Conservation (phyloP, 257 asterid species). For the Solanum paucissectum region DNA sequence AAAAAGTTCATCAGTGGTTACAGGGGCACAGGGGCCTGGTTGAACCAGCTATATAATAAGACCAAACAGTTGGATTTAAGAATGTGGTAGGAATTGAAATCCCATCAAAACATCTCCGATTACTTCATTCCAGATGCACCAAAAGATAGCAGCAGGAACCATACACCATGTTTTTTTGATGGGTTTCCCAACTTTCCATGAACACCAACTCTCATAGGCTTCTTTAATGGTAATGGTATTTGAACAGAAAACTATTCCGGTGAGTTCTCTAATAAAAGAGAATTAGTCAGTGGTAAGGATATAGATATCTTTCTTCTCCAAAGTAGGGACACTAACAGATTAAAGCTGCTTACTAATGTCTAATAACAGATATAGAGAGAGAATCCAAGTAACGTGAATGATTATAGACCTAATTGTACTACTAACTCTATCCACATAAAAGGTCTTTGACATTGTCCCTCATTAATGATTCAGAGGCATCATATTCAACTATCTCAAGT, state of each 20-base stretch:
- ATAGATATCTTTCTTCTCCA: background rate
- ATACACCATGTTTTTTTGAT: background rate
- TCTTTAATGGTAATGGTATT: background rate
- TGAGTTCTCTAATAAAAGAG: background rate
- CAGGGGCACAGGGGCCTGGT: background rate
- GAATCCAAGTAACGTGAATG: background rate
- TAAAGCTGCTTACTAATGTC: background rate
- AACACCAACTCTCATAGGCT: background rate
- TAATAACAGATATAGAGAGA: background rate
- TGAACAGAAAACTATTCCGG: background rate
- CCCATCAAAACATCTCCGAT: background rate
- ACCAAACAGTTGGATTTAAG: background rate
- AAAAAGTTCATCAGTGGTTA: no score
- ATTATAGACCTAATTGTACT: background rate
- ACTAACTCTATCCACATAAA: background rate
- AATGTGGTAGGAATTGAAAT: background rate
- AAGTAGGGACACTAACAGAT: background rate
- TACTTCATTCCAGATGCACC: background rate
- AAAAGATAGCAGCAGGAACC: background rate
- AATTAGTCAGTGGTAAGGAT: background rate
- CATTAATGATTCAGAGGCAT: background rate
- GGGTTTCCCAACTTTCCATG: background rate
- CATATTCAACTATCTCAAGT: background rate
- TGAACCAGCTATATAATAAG: background rate
- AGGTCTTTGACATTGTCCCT: background rate